Base-by-base conservation (phyloP, 345 rosid species). In the Eucalyptus caleyi region DNA sequence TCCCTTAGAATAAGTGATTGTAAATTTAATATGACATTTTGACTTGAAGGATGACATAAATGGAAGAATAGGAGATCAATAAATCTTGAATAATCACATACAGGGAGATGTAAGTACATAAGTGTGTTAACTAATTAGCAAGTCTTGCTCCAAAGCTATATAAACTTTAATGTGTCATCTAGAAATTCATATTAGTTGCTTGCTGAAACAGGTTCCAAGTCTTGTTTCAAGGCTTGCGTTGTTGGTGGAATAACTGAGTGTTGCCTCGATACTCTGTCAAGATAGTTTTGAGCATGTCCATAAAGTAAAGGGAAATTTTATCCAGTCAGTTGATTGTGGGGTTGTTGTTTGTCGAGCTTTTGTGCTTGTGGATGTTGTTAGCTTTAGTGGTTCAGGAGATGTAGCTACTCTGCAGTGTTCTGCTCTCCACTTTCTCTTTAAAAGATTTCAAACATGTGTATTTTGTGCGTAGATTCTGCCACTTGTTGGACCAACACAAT, bases 391-490 rank as follows among this genome's bases (percentile, higher is more conserved):
- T 69, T 69, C 81, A 32, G 81, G 81, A 69, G 8, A 5, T 16
- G 81, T 34, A 5, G 81, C 81, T 69, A 34, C 42, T 34, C 21
- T 69, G 54, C 54, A 51, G 44, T 44, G 2, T 34, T 69, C 44
- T 69, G 40, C 81, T 34, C 81, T 69, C 44, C 81, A 44, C 32
- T 86, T 30, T 10, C 54, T n/a, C 87, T 34, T 86, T 23, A 27
- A 86, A 51, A 27, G 60, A 86, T 32, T 40, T 40, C 14, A n/a
- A 86, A 21, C 18, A 16, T 24, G 40, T 32, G 32, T 85, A 27
- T 89, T 90, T 50, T 91, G 40, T 91, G 87, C 54, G 88, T 90
- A 98, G 99, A 98, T 98, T 94, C 85, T 93, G 91, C 99, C 99
- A 65, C 92, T 96, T 49, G 91, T 98, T 89, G 91, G 44, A 56